Evolutionary conservation across 805 yeast genomes (phyloP).

Genomic region (Kregervanrija pseudodelftensis): DNA sequence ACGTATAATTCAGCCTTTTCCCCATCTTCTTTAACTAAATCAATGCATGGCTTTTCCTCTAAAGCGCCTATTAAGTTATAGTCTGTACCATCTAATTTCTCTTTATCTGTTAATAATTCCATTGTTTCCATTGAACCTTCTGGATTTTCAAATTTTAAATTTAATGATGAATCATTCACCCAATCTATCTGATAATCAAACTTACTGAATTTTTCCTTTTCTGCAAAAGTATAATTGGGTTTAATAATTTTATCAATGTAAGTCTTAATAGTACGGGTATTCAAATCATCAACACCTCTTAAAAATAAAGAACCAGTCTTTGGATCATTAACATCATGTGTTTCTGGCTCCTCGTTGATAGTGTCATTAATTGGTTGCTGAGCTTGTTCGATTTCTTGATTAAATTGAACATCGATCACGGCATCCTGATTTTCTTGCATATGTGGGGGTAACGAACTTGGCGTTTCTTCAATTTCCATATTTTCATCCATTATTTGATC

Average conservation of each 20-base stretch:
- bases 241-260: slow-evolving; percentile 42
- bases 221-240: slow-evolving; percentile 25
- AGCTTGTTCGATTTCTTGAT: background rate
- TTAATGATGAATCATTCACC: slow-evolving; percentile 58
- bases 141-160: slow-evolving; percentile 41
- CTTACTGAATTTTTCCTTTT: slow-evolving; percentile 20
- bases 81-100: slow-evolving; percentile 3
- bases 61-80: background rate
- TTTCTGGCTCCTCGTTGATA: background rate
- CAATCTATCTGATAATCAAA: slow-evolving; percentile 45
- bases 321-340: slow-evolving; percentile 10
- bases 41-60: slow-evolving; percentile 2
- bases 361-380: background rate
- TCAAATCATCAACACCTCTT: slow-evolving; percentile 57
- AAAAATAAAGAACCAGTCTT: slow-evolving; percentile 45
- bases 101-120: slow-evolving; percentile 9
- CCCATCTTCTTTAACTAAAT: background rate
- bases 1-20: slow-evolving; percentile 14
- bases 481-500: too few relatives aligned
- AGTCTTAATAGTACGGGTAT: slow-evolving; percentile 51
- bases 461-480: too few relatives aligned
- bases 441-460: too few relatives aligned
- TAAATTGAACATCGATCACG: too few relatives aligned
- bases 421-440: too few relatives aligned
- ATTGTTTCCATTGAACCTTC: slow-evolving; percentile 20